phyloP scores from a whole-genome alignment of 768 basidiomycete species.

The Suillus variegatus region DNA sequence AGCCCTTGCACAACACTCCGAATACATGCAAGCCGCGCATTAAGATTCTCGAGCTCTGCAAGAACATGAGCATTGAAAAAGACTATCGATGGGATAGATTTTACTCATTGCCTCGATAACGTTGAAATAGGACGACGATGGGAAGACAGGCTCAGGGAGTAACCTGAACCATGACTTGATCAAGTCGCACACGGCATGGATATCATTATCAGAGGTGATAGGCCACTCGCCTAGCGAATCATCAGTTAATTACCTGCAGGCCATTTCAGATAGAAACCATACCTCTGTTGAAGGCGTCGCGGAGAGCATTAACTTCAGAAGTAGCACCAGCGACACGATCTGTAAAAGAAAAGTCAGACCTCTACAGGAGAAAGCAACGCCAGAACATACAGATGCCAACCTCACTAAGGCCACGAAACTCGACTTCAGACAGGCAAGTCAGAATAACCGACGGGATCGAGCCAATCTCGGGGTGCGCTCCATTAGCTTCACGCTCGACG shows the following conservation, averaged over 20 bases:
- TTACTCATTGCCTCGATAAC: constrained; percentile 74
- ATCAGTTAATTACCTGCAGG: not conserved
- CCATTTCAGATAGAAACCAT: constrained; percentile 7
- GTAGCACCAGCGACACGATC: constrained; percentile 84
- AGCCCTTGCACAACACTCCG: constrained; percentile 68
- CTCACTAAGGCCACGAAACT: constrained; percentile 74
- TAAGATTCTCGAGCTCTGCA: constrained; percentile 70
- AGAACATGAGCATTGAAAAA: constrained; percentile 11
- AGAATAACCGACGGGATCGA: constrained; percentile 67
- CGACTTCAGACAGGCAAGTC: constrained; percentile 68
- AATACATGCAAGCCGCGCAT: constrained; percentile 62
- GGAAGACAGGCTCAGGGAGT: constrained; percentile 80
- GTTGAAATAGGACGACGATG: constrained; percentile 62
- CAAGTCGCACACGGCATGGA: constrained; percentile 81
- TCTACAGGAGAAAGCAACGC: not conserved
- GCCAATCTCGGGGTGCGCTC: constrained; percentile 51
- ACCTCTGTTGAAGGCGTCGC: constrained; percentile 78
- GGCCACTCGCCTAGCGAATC: constrained; percentile 54
- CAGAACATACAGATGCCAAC: constrained; percentile 75
- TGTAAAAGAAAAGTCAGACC: constrained; percentile 26
- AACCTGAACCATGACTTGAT: constrained; percentile 87
- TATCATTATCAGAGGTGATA: constrained; percentile 61
- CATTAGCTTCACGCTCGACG: constrained; percentile 61
- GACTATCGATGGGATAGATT: constrained; percentile 24
- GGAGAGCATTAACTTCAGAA: constrained; percentile 66